These are phyloP conservation scores for Somion occarium DNA, from an alignment of 1,284 basidiomycete species.

Conservation along the genomic window DNA sequence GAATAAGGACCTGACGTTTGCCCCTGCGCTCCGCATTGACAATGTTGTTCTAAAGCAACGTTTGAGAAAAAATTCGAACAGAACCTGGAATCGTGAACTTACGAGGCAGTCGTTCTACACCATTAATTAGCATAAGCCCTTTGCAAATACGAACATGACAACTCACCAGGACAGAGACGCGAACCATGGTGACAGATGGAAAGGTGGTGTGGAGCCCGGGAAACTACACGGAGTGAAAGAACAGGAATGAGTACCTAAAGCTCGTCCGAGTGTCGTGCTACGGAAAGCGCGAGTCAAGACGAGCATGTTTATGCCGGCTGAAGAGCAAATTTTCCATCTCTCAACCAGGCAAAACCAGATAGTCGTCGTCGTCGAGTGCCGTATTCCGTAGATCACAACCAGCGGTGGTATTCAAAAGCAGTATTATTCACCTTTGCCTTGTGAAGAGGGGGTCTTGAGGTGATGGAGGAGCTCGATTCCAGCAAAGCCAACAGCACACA, in stretches of 20 bases:
- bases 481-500: no score
- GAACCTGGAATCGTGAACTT: constrained; percentile 22
- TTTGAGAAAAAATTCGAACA: not conserved
- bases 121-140: not conserved
- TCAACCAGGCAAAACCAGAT: constrained; percentile 13
- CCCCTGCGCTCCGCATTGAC: constrained; percentile 98
- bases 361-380: constrained; percentile 21
- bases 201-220: constrained; percentile 16
- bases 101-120: constrained; percentile 77
- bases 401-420: constrained; percentile 7
- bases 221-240: constrained; percentile 20
- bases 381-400: constrained; percentile 14
- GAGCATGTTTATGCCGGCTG: constrained; percentile 31
- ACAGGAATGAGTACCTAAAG: constrained; percentile 33
- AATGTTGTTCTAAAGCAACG: constrained; percentile 74
- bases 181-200: constrained; percentile 60
- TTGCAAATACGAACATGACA: not conserved
- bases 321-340: not conserved
- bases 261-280: constrained; percentile 82
- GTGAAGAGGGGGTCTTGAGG: constrained; percentile 19
- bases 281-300: constrained; percentile 76
- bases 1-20: constrained; percentile 95
- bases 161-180: constrained; percentile 79
- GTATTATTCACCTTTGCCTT: constrained; percentile 32
- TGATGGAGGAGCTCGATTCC: constrained; percentile 9